Evolutionary conservation across 1,139 yeast species (phyloP), one percentile per base, ranked within the genome.

Genomic region (Blastobotrys serpentis): DNA sequence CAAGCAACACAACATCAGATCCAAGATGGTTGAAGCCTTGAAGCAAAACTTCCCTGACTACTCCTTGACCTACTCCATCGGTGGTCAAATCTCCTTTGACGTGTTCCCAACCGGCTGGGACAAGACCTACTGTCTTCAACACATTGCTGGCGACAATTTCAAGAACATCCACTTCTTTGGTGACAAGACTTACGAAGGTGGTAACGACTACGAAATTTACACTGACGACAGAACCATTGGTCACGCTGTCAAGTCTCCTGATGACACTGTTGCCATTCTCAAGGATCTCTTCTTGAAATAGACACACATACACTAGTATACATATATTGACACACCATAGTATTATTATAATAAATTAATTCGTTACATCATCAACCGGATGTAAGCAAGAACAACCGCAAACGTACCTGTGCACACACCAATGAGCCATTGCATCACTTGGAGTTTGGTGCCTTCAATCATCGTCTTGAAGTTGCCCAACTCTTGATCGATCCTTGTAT

Each of bases 71-170:
- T 94, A 86, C 79, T 92, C 98, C 51, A 92, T 92, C 61, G 98
- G 98, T 70, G 99, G 99, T 61, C 98, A 92, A 78, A 92, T 92
- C 70, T 92, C 98, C 43, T 92, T 92, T 66, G 99, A 92, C 66
- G 98, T 92, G 58, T 92, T 92, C 90, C 99, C 99, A 74, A 86
- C 96, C 57, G 99, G 99, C 65, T 92, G 99, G 99, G 98, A 92
- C 73, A 92, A 94, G 81, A 94, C 98, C 55, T 94, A 90, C 76
- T 87, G 96, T 73, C 81, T 94, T 67, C 89, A 84, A 72, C 98
- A 90, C 73, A 90, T 92, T 62, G 89, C 74, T 63, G 72, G 76
- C 55, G 97, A 90, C 72, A 81, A 84, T 56, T 94, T 90, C 75
- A 77, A 83, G 66, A 77, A 81, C 61, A 88, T 92, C 64, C 98